phyloP scores from a whole-genome alignment of 1,139 yeast genomes.

The Eremothecium sinecaudum region DNA sequence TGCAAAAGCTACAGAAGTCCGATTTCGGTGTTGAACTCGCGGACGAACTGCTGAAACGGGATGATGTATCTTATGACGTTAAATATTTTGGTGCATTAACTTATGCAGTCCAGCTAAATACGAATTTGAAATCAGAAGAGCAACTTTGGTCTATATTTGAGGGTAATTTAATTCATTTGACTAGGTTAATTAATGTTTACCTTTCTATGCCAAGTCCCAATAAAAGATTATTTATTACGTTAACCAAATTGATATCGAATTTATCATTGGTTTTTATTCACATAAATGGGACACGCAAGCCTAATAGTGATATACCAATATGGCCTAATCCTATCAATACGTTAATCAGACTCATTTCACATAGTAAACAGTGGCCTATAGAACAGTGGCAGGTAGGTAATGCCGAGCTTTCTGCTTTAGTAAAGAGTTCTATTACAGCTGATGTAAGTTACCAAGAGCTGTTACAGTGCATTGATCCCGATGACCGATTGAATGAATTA shows the following conservation, averaged over 20 bases:
- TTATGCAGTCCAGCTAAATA: slow-evolving; percentile 47
- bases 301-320: slow-evolving; percentile 8
- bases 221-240: slow-evolving; percentile 27
- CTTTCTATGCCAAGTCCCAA: slow-evolving; percentile 13
- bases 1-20: slow-evolving; percentile 50
- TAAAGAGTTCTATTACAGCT: slow-evolving; percentile 10
- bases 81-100: slow-evolving; percentile 69
- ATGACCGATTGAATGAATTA: slow-evolving; percentile 20
- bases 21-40: slow-evolving; percentile 45
- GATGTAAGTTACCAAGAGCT: slow-evolving; percentile 21
- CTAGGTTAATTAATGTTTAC: slow-evolving; percentile 14
- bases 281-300: slow-evolving; percentile 22
- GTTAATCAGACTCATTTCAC: slow-evolving; percentile 20
- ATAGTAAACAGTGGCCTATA: slow-evolving; percentile 9
- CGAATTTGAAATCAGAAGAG: slow-evolving; percentile 17
- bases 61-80: slow-evolving; percentile 38
- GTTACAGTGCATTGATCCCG: slow-evolving; percentile 20
- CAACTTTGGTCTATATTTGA: slow-evolving; percentile 21
- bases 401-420: slow-evolving; percentile 8
- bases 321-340: slow-evolving; percentile 38
- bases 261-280: slow-evolving; percentile 42
- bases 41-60: slow-evolving; percentile 35
- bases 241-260: slow-evolving; percentile 44
- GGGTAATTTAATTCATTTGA: slow-evolving; percentile 23
- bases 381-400: slow-evolving; percentile 8